Percentiles rank a stretch among this genome's conserved stretches.
Evolutionary conservation across 129 eudicot species (phyloP).

Genomic region (Cynara cardunculus): DNA sequence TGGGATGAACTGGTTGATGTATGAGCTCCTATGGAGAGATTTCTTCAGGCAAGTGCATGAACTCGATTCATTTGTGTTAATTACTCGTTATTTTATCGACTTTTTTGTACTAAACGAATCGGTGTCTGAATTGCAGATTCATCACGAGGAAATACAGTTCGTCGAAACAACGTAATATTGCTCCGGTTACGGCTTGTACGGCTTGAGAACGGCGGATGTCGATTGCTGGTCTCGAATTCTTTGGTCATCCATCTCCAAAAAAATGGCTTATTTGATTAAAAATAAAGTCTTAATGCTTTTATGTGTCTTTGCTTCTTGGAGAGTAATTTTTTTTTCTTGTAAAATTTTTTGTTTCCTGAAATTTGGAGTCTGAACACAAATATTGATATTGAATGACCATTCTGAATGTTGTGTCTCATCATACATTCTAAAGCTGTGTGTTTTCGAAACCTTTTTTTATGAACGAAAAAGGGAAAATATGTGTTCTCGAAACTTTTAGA

Average conservation of each 20-base stretch:
- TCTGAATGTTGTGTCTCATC: not conserved
- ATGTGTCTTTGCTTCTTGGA: not conserved
- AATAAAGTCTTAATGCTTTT: not conserved
- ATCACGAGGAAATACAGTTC: constrained; percentile 85
- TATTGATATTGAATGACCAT: not conserved
- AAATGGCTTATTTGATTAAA: constrained; percentile 11
- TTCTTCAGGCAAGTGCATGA: constrained; percentile 69
- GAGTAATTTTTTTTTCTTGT: not conserved
- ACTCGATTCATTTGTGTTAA: not conserved
- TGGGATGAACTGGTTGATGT: constrained; percentile 90
- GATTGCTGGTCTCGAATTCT: not conserved
- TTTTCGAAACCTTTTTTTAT: no score
- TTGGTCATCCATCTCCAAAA: constrained; percentile 14
- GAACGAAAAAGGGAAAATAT: no score
- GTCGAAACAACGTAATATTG: constrained; percentile 47
- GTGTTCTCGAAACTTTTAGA: no score
- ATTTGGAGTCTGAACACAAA: not conserved
- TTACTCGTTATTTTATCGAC: not conserved
- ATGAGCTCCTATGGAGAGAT: constrained; percentile 95
- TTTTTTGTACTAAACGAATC: not conserved
- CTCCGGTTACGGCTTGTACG: constrained; percentile 73
- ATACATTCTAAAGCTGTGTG: no score
- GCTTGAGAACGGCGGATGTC: constrained; percentile 26
- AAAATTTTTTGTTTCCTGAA: not conserved
- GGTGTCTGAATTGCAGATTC: constrained; percentile 44